Percentiles rank a stretch among this genome's conserved stretches.
Conservation (phyloP, 306 rosid genomes). For the Lathyrus aphaca region DNA sequence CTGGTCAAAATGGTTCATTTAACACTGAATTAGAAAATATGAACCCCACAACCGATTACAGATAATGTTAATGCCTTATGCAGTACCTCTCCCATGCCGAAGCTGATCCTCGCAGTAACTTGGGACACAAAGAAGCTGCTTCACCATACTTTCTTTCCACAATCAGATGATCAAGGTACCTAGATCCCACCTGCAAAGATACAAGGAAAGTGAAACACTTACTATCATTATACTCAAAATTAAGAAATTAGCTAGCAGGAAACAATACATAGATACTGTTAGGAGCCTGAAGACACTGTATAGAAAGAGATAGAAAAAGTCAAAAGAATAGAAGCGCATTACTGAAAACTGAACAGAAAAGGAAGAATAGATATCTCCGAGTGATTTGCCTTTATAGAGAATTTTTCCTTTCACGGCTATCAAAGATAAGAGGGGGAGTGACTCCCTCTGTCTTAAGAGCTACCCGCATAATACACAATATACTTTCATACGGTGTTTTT, state of each 20-base stretch:
- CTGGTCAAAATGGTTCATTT: constrained; percentile 50
- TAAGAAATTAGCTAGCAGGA: constrained; percentile 19
- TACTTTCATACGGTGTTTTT: constrained; percentile 1
- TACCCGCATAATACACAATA: neutral
- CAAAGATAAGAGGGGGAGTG: neutral
- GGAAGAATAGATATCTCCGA: neutral
- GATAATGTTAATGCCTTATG: constrained; percentile 39
- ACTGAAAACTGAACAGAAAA: constrained; percentile 6
- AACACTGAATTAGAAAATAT: constrained; percentile 42
- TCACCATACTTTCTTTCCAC: constrained; percentile 95
- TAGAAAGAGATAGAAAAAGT: neutral
- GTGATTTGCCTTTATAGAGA: neutral
- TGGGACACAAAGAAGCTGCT: constrained; percentile 93
- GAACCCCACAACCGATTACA: constrained; percentile 22
- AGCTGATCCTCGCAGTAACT: constrained; percentile 84
- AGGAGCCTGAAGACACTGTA: neutral
- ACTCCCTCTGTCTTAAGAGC: neutral
- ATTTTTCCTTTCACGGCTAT: neutral
- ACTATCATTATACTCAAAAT: constrained; percentile 22
- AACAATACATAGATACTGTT: constrained; percentile 11
- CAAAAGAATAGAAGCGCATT: neutral
- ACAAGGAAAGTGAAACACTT: constrained; percentile 22
- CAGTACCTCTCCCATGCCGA: constrained; percentile 97
- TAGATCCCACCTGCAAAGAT: constrained; percentile 82
- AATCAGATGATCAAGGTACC: constrained; percentile 95